Evolutionary conservation across 345 rosid species (phyloP), one percentile per base, ranked within the genome.

Genomic region (Bruguiera sexangula): DNA sequence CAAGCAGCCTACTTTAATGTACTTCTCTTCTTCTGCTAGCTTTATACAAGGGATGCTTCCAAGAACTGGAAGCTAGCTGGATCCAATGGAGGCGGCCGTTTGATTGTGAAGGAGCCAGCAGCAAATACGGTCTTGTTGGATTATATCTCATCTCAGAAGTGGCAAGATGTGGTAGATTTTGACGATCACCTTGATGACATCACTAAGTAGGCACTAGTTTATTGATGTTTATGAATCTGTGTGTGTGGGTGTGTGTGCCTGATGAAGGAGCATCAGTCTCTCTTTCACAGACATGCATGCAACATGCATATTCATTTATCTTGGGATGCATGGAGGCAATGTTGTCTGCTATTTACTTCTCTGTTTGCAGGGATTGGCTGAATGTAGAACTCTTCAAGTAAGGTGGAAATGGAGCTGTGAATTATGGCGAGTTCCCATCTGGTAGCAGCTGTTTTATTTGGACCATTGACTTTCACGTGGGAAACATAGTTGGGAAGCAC

Each of bases 181-280:
- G 96, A 95, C 67, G 98, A 92, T 68, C 99, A 92, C 82, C 98
- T 95, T 36, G 99, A 92, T 55, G 90, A 92, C 77, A 73, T 92
- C 36, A 86, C 86, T 84, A 90, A 84, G 99, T 92, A 89, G 83
- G 89, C 19, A 13, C 50, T 13, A 43, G 50, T 43, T 0, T 3
- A 43, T 43, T 13, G 18, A 43, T 43, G 18, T 43, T 43, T 43
- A 15, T 13, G 18, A 43, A 39, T 60, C 29, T 1, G 10, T 21
- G n/a, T n/a, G n/a, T n/a, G n/a, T n/a, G n/a, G n/a, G n/a, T n/a
- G n/a, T n/a, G n/a, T 60, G 32, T 37, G 34, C 8, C 34, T 21
- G 20, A 6, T 6, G 30, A 31, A 36, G 3, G 27, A 13, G 50
- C 18, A 13, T 13, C 50, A 43, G 1, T 43, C 50, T 43, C 19